Conservation (phyloP, 2,329 filamentous ascomycete genomes). For the Botrytis sinoallii region DNA sequence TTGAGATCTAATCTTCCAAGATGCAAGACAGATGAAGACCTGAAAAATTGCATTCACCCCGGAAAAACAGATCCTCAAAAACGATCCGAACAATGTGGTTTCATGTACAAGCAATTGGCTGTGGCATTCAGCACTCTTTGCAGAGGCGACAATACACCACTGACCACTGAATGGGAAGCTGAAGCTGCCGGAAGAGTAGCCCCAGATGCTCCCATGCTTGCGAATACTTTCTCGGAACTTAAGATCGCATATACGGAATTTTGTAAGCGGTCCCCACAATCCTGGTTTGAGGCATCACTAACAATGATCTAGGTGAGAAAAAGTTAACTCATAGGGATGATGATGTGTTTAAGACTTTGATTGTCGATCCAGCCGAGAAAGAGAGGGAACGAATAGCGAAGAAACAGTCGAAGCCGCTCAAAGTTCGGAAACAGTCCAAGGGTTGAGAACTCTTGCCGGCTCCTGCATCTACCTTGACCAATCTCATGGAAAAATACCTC, state of each 20-base stretch:
- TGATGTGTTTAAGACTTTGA: constrained; percentile 23
- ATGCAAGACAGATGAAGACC: constrained; percentile 17
- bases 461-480: not conserved
- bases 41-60: constrained; percentile 6
- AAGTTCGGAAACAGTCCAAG: not conserved
- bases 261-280: not conserved
- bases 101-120: constrained; percentile 26
- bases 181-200: constrained; percentile 4
- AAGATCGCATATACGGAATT: constrained; percentile 13
- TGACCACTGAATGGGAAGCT: constrained; percentile 23
- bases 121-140: constrained; percentile 25
- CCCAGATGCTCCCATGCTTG: constrained; percentile 11
- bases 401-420: constrained; percentile 3
- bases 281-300: not conserved
- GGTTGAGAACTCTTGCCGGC: not conserved
- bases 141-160: constrained; percentile 23
- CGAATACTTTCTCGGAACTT: constrained; percentile 17
- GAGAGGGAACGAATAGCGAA: constrained; percentile 10
- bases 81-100: constrained; percentile 23
- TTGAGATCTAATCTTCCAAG: constrained; percentile 24
- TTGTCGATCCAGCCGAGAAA: constrained; percentile 18
- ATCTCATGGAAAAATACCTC: not conserved
- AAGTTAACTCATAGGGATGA: constrained; percentile 24
- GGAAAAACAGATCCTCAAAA: constrained; percentile 21
- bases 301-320: not conserved